Percentiles rank a stretch among this genome's conserved stretches.
These are phyloP conservation scores for Sapria himalayana DNA, from an alignment of 345 rosid species.

Conservation along the genomic window DNA sequence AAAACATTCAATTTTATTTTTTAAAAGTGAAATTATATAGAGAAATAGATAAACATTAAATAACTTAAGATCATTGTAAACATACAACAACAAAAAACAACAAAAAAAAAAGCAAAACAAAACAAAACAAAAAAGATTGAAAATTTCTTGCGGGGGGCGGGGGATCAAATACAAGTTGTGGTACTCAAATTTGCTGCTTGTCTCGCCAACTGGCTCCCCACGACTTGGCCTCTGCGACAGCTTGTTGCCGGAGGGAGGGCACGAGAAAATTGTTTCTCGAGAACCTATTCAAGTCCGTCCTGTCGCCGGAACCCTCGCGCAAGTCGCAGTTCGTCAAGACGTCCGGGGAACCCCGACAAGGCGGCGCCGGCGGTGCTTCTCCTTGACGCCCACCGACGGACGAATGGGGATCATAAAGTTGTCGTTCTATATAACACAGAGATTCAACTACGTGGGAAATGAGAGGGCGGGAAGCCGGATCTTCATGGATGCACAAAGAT, in stretches of 20 bases:
- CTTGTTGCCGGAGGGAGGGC: too few species aligned
- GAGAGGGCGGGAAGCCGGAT: constrained; percentile 93
- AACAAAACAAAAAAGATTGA: too few species aligned
- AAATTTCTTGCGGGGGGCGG: too few species aligned
- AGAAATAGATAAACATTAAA: too few species aligned
- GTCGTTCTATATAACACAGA: constrained; percentile 79
- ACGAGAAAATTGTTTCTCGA: too few species aligned
- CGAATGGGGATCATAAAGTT: constrained; percentile 43
- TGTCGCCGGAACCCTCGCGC: constrained; percentile 36
- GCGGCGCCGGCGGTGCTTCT: too few species aligned
- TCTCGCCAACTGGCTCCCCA: constrained; percentile 96
- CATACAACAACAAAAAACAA: too few species aligned
- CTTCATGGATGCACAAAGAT: constrained; percentile 93
- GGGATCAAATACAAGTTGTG: too few species aligned
- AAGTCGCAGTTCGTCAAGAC: constrained; percentile 39
- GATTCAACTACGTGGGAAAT: constrained; percentile 88
- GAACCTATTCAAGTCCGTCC: constrained; percentile 64
- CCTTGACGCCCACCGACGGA: constrained; percentile 10
- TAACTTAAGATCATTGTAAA: too few species aligned
- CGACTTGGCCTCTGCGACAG: constrained; percentile 93
- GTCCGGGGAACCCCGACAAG: constrained; percentile 18
- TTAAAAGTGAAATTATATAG: too few species aligned
- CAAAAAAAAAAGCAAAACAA: too few species aligned
- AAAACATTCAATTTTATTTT: too few species aligned
- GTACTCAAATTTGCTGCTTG: constrained; percentile 61